A percentile compares a stretch with the other conserved stretches of the same genome.
Evolutionary conservation across 164 flowering plant genomes (phyloP).

Genomic region (Berberis thunbergii): DNA sequence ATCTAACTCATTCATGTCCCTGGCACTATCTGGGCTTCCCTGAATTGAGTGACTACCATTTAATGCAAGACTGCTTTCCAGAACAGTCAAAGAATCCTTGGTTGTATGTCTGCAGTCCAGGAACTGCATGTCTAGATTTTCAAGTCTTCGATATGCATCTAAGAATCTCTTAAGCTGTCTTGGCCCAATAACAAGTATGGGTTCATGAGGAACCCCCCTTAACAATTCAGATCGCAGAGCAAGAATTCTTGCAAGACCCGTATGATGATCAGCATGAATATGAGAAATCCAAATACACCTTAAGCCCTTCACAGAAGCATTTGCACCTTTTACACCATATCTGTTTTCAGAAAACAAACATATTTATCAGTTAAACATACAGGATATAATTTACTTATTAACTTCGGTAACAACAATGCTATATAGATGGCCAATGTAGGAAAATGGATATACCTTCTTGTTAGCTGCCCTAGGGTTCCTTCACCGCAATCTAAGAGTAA

Average conservation of each 20-base stretch:
- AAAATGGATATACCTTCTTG: constrained; percentile 54
- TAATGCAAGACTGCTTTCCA: too few species aligned
- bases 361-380: background rate
- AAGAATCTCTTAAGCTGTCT: constrained; percentile 61
- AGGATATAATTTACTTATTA: background rate
- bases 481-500: constrained; percentile 95
- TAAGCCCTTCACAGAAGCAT: constrained; percentile 56
- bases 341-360: constrained; percentile 26
- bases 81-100: constrained; percentile 29
- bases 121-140: constrained; percentile 87
- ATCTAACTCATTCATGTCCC: too few species aligned
- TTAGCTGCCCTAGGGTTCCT: constrained; percentile 93
- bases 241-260: constrained; percentile 91
- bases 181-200: constrained; percentile 84
- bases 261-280: constrained; percentile 97
- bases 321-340: constrained; percentile 68
- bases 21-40: too few species aligned
- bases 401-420: background rate
- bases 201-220: constrained; percentile 58
- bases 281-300: constrained; percentile 85
- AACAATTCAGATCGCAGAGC: constrained; percentile 64
- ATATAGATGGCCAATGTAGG: background rate
- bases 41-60: too few species aligned
- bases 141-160: constrained; percentile 84
- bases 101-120: constrained; percentile 72